phyloP scores from a whole-genome alignment of 2,329 filamentous ascomycete species.

The Berkeleyomyces rouxiae region DNA sequence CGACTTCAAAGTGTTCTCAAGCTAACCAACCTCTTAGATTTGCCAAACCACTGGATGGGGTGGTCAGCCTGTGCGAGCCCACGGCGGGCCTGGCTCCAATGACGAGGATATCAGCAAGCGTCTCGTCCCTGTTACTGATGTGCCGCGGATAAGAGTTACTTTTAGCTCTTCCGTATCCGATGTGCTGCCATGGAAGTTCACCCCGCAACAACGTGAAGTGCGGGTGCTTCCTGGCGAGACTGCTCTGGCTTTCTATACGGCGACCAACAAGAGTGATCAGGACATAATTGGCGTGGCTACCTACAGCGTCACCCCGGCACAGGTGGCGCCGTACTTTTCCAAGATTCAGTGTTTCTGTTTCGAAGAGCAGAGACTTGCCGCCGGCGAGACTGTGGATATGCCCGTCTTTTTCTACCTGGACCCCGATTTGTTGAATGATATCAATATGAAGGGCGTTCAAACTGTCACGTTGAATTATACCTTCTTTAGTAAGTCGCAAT shows the following conservation, averaged over 20 bases:
- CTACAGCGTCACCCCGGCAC: conserved; percentile 89
- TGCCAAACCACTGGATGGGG: conserved; percentile 82
- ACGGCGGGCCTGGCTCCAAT: conserved; percentile 34
- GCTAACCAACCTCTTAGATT: conserved; percentile 34
- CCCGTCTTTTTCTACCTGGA: conserved; percentile 99
- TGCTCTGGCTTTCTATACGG: conserved; percentile 91
- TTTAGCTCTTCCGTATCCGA: conserved; percentile 95
- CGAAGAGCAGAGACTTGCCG: conserved; percentile 85
- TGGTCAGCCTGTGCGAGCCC: conserved; percentile 76
- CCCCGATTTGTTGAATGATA: conserved; percentile 79
- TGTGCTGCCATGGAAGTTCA: conserved; percentile 92
- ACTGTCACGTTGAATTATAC: conserved; percentile 94
- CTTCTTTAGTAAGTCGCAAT: conserved; percentile 71
- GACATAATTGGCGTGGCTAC: conserved; percentile 98
- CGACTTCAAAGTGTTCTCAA: neutral
- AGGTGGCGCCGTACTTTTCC: conserved; percentile 94
- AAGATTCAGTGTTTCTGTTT: conserved; percentile 99
- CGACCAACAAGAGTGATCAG: conserved; percentile 72
- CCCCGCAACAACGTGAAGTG: conserved; percentile 90
- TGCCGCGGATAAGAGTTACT: conserved; percentile 79
- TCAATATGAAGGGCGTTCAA: conserved; percentile 85
- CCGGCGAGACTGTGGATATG: conserved; percentile 97
- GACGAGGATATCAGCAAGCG: conserved; percentile 54
- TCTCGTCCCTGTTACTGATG: conserved; percentile 62
- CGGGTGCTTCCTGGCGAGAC: conserved; percentile 91